phyloP scores from a whole-genome alignment of 768 basidiomycete genomes.

The Obba rivulosa region DNA sequence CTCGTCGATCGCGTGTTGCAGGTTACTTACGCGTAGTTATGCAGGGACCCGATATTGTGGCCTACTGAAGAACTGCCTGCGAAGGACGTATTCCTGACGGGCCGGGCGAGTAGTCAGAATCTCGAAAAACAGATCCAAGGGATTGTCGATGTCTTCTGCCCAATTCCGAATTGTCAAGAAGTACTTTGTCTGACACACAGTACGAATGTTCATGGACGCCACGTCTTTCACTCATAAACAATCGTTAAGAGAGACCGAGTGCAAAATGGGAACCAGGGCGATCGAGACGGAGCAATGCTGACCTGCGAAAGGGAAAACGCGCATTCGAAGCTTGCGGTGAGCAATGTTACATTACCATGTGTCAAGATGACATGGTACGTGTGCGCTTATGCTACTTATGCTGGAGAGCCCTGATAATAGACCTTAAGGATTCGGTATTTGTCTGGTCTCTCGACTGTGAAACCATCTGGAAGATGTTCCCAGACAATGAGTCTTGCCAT shows the following conservation, averaged over 20 bases:
- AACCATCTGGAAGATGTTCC: background rate
- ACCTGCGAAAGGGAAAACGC: background rate
- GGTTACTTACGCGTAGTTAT: background rate
- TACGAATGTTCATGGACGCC: constrained; percentile 7
- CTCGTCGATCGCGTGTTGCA: background rate
- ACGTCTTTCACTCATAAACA: background rate
- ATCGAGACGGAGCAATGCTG: background rate
- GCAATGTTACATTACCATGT: background rate
- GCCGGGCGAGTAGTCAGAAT: too few species aligned
- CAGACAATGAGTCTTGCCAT: constrained; percentile 6
- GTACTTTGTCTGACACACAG: constrained; percentile 36
- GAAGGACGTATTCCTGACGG: background rate
- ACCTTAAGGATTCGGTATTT: background rate
- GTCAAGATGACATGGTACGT: too few species aligned
- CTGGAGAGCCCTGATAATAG: background rate
- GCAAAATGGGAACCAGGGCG: background rate
- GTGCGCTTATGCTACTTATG: background rate
- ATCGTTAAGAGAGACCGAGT: background rate
- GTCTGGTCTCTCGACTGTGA: background rate
- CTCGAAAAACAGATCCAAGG: constrained; percentile 28
- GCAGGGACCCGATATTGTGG: background rate
- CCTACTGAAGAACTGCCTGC: background rate
- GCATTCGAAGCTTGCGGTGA: background rate
- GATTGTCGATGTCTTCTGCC: constrained; percentile 36
- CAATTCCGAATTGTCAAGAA: constrained; percentile 39